phyloP scores from a whole-genome alignment of 345 rosid species.

The Corymbia maculata region DNA sequence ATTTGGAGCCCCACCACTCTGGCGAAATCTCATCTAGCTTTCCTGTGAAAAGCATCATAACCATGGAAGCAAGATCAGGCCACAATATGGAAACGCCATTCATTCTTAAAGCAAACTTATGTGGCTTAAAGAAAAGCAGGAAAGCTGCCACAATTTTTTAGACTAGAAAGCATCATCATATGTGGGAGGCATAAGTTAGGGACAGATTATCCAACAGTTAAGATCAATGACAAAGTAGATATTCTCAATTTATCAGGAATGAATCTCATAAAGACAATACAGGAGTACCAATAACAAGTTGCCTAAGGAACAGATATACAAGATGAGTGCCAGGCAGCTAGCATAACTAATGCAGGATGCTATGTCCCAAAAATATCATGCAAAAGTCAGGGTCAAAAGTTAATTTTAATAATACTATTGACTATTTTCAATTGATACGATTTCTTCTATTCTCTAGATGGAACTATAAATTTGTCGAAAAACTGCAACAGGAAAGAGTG shows the following conservation, averaged over 20 bases:
- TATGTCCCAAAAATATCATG: neutral
- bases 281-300: neutral
- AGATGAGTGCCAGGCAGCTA: neutral
- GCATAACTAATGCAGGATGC: neutral
- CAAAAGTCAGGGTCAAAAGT: neutral
- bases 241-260: neutral
- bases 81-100: neutral
- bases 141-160: neutral
- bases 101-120: neutral
- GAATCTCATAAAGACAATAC: neutral
- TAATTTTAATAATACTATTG: neutral
- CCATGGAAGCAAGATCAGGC: neutral
- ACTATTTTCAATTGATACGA: neutral
- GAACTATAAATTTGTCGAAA: neutral
- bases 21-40: conserved; percentile 25
- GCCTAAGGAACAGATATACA: neutral
- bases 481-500: neutral
- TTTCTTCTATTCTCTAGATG: neutral
- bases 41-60: conserved; percentile 26
- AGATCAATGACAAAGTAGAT: neutral
- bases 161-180: neutral
- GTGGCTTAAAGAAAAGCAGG: neutral
- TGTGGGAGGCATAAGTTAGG: neutral
- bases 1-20: conserved; percentile 92
- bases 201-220: neutral